Conservation (phyloP, 2,329 filamentous ascomycete species). For the Mycocentrospora acerina region DNA sequence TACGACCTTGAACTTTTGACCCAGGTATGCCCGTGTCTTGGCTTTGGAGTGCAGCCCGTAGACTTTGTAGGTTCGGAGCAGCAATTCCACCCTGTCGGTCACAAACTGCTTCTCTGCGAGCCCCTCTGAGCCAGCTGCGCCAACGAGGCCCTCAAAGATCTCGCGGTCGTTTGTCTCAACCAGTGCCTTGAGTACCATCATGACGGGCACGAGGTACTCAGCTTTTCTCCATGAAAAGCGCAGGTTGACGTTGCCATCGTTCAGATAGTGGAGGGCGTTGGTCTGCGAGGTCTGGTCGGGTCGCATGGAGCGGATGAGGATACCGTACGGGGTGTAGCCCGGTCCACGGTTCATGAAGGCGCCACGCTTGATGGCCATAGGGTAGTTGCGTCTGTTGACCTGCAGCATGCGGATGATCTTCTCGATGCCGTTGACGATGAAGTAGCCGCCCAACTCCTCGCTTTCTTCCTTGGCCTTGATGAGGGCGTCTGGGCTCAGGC, state of each 20-base stretch:
- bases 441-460: constrained; percentile 95
- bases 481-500: constrained; percentile 77
- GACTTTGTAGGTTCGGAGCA: constrained; percentile 89
- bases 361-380: constrained; percentile 87
- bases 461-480: constrained; percentile 91
- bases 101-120: constrained; percentile 84
- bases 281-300: constrained; percentile 99
- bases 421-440: constrained; percentile 96
- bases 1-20: constrained; percentile 86
- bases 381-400: constrained; percentile 88
- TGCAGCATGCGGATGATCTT: constrained; percentile 93
- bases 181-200: constrained; percentile 96
- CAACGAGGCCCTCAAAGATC: constrained; percentile 92
- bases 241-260: constrained; percentile 94
- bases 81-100: constrained; percentile 87
- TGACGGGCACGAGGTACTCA: constrained; percentile 90
- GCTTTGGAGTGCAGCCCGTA: constrained; percentile 81
- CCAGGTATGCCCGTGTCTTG: constrained; percentile 82
- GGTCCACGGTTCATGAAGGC: constrained; percentile 87
- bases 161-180: constrained; percentile 95
- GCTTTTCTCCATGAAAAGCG: constrained; percentile 97
- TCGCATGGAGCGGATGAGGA: constrained; percentile 86
- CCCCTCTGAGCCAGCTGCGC: constrained; percentile 72
- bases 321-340: constrained; percentile 85
- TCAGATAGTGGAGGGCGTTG: constrained; percentile 94